These are phyloP conservation scores for Dothistroma septosporum DNA, from an alignment of 2,329 filamentous ascomycete genomes.

Conservation along the genomic window DNA sequence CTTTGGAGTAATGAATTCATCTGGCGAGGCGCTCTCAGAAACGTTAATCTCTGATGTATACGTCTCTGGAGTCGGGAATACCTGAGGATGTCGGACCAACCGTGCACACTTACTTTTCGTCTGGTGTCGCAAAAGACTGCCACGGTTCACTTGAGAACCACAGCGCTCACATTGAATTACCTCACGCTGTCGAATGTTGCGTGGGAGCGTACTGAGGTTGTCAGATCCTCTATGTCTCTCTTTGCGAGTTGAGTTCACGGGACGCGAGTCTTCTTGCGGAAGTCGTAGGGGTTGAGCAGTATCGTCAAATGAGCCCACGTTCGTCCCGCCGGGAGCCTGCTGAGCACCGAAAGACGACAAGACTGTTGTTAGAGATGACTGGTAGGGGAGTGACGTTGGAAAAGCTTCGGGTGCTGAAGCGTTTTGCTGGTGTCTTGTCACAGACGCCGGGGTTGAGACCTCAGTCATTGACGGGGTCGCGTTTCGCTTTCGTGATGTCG, in stretches of 20 bases:
- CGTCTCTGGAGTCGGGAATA: too few species aligned
- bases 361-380: not conserved
- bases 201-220: too few species aligned
- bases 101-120: not conserved
- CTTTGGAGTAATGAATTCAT: not conserved
- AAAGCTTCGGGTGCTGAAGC: not conserved
- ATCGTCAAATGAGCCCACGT: too few species aligned
- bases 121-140: not conserved
- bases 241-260: too few species aligned
- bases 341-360: not conserved
- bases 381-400: not conserved
- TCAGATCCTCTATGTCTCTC: too few species aligned
- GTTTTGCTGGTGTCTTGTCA: not conserved
- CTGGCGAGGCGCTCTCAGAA: not conserved
- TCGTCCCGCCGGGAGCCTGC: too few species aligned
- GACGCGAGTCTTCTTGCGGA: too few species aligned
- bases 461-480: not conserved
- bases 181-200: too few species aligned
- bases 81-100: too few species aligned
- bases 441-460: not conserved
- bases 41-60: not conserved
- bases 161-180: too few species aligned
- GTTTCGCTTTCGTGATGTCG: not conserved
- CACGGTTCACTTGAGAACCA: too few species aligned
- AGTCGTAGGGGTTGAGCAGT: too few species aligned